Evolutionary conservation across 1,284 basidiomycete genomes (phyloP), one percentile per base, ranked within the genome.

Genomic region (Moesziomyces globuligerus): DNA sequence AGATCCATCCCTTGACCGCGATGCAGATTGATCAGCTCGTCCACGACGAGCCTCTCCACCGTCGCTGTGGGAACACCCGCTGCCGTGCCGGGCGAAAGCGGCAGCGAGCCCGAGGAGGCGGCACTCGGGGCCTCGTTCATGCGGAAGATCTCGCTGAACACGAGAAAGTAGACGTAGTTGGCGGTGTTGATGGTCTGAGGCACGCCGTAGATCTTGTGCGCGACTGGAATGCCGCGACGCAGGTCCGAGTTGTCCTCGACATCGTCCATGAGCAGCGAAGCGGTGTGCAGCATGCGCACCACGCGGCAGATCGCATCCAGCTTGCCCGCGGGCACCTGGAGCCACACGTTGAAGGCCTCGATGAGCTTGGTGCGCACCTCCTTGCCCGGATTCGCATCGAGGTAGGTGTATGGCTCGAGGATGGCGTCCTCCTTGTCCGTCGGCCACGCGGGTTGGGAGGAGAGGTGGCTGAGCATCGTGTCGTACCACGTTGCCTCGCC

Each of bases 151-250:
- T 76, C 62, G 23, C 58, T 58, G n/a, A 82, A 72, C 2, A 76
- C 80, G 17, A 77, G 86, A 78, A 98, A 98, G 83, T 96, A 98
- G 39, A 94, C 92, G 75, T 98, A 98, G 82, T 98, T 98, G 1
- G 94, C 95, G 0, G 92, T 90, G 81, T 99, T 99, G 85, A 98
- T 94, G 0, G 95, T 97, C 81, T 98, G 94, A 0, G 95, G 93
- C 2, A 96, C 85, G 2, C 95, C 95, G 78, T 95, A 98, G 68
- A 98, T 93, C 84, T 91, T 92, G 84, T 98, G 94, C 0, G 93
- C 89, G 15, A 95, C 94, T 88, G 82, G 96, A 23, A 89, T 86
- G 0, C 95, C 94, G 54, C 94, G 84, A 9, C 96, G 86, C 24
- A 98, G 86, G 74, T 94, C 91, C 0, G 93, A 93, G 71, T 92